Evolutionary conservation across 495 filamentous ascomycete genomes (phyloP).

Genomic region (Jackrogersella minutella): DNA sequence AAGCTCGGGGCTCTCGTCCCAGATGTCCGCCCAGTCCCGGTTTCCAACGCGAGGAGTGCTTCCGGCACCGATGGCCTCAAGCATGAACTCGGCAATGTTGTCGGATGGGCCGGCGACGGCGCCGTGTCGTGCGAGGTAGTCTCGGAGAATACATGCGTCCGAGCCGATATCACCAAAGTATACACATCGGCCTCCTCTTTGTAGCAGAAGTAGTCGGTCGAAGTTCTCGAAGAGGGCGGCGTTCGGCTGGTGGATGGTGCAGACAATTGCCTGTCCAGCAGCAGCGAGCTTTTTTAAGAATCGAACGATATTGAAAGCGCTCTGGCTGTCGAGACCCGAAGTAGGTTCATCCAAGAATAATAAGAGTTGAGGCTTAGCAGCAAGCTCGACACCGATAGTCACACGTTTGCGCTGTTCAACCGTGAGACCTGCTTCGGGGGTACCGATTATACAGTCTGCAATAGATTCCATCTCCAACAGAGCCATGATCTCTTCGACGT

Average conservation of each 20-base stretch:
- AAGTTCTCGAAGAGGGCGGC: constrained; percentile 84
- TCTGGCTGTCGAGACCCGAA: constrained; percentile 83
- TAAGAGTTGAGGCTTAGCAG: constrained; percentile 83
- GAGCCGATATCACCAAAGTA: constrained; percentile 72
- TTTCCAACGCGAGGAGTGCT: constrained; percentile 74
- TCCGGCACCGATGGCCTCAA: constrained; percentile 85
- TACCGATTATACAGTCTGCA: constrained; percentile 85
- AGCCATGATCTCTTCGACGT: constrained; percentile 83
- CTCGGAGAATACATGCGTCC: constrained; percentile 56
- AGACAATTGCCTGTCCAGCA: constrained; percentile 86
- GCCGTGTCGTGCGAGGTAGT: constrained; percentile 61
- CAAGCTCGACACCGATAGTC: constrained; percentile 88
- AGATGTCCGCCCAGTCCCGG: constrained; percentile 83
- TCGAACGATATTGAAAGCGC: constrained; percentile 87
- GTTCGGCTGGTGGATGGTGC: constrained; percentile 93
- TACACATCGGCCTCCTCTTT: constrained; percentile 73
- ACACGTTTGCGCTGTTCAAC: constrained; percentile 93
- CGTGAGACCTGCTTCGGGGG: constrained; percentile 77
- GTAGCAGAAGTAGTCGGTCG: constrained; percentile 73
- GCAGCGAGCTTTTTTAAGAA: constrained; percentile 86
- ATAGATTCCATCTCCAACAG: constrained; percentile 84
- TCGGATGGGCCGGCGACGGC: constrained; percentile 63
- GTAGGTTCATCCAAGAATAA: constrained; percentile 94
- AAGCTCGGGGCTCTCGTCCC: constrained; percentile 74
- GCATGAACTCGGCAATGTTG: constrained; percentile 87